phyloP scores from a whole-genome alignment of 139 green algal genomes.

The Micractinium conductrix region DNA sequence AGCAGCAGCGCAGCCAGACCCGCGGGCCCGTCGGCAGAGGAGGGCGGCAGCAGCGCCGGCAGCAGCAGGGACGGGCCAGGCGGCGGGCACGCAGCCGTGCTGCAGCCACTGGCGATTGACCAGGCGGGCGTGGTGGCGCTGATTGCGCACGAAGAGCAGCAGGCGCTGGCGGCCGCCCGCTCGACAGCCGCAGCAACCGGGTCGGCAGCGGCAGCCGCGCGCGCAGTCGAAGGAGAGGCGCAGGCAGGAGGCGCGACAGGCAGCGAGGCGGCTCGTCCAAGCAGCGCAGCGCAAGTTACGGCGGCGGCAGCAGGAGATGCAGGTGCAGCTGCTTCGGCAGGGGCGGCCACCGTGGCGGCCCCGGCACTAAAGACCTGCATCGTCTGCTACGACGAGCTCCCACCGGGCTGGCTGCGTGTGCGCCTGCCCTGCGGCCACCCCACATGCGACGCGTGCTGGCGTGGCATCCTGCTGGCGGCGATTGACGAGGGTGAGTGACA shows the following conservation, averaged over 20 bases:
- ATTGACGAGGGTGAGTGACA: conserved; percentile 33
- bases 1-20: neutral
- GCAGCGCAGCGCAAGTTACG: no score
- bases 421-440: conserved; percentile 13
- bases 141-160: neutral
- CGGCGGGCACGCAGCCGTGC: neutral
- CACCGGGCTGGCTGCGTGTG: neutral
- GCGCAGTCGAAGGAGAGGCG: neutral
- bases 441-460: conserved; percentile 37
- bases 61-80: neutral
- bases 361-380: conserved; percentile 9
- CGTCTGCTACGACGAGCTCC: conserved; percentile 28
- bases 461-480: conserved; percentile 24
- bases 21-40: no score
- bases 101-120: neutral
- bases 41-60: no score
- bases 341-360: neutral
- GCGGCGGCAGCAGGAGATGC: neutral
- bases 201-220: neutral
- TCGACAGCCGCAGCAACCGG: neutral
- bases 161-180: neutral
- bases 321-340: neutral
- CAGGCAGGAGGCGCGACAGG: neutral
- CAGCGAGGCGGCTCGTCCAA: neutral
- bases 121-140: neutral